Percentiles rank a stretch among this genome's conserved stretches.
These are phyloP conservation scores for Neodidymelliopsis sp. DNA, from an alignment of 2,329 filamentous ascomycete species.

Conservation along the genomic window DNA sequence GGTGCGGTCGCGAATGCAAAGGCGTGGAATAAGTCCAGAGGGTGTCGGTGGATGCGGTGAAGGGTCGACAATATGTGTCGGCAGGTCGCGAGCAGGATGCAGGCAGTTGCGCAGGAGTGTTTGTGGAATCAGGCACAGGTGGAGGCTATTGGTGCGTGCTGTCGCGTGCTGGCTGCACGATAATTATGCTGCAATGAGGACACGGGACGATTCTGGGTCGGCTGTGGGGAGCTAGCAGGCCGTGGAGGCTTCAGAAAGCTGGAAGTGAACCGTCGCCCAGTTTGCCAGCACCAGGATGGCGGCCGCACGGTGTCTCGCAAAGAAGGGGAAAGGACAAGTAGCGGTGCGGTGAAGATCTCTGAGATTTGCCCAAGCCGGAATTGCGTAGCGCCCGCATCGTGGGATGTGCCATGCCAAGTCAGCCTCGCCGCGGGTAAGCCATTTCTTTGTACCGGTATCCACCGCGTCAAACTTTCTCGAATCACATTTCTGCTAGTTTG, in stretches of 20 bases:
- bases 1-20: conserved; percentile 7
- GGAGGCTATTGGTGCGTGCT: conserved; percentile 39
- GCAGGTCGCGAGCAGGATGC: conserved; percentile 15
- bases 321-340: conserved; percentile 30
- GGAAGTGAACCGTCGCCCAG: conserved; percentile 7
- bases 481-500: conserved; percentile 18
- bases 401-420: conserved; percentile 11
- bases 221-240: conserved; percentile 8
- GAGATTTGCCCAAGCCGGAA: conserved; percentile 17
- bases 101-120: conserved; percentile 23
- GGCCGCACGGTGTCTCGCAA: conserved; percentile 3
- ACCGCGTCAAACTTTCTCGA: conserved; percentile 17
- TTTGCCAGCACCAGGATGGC: conserved; percentile 12
- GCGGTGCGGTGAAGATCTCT: conserved; percentile 19
- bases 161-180: conserved; percentile 46
- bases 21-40: conserved; percentile 4
- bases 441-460: conserved; percentile 1
- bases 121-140: conserved; percentile 37
- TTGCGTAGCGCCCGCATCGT: conserved; percentile 28
- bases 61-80: conserved; percentile 3
- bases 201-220: conserved; percentile 15
- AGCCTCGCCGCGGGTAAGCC: conserved; percentile 10
- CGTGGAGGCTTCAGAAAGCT: background rate
- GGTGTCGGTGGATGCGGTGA: conserved; percentile 2
- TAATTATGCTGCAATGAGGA: conserved; percentile 18